Percentiles rank a stretch among this genome's conserved stretches.
These are phyloP conservation scores for Pestalotiopsis sp. DNA, from an alignment of 2,329 filamentous ascomycete genomes.

Conservation along the genomic window DNA sequence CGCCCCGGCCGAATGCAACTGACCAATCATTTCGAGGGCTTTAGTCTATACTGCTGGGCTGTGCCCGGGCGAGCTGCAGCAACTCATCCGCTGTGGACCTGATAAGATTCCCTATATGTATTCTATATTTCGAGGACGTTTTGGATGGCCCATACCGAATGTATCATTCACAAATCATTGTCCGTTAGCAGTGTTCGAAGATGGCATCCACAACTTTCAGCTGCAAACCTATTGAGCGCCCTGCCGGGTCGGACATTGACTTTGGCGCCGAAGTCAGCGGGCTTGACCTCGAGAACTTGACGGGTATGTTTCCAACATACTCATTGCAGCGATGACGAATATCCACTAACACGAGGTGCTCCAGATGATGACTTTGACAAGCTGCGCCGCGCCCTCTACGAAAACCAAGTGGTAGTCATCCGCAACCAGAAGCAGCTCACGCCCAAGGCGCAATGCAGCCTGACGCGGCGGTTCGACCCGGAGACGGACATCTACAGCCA, in stretches of 20 bases:
- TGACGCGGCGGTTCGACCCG: constrained; percentile 74
- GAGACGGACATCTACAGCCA: constrained; percentile 68
- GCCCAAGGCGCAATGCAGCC: constrained; percentile 70
- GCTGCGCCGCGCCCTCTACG: constrained; percentile 66
- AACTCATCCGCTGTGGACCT: neutral
- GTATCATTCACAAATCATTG: neutral
- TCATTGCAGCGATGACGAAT: neutral
- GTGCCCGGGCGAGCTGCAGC: neutral
- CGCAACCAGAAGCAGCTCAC: constrained; percentile 64
- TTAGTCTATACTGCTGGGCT: neutral
- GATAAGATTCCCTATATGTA: neutral
- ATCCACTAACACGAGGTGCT: too few species aligned
- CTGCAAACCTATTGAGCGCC: constrained; percentile 31
- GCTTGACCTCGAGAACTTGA: constrained; percentile 60
- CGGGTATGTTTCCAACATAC: constrained; percentile 44
- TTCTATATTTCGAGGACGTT: neutral
- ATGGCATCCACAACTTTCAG: neutral
- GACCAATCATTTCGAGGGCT: neutral
- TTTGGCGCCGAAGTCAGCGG: constrained; percentile 62
- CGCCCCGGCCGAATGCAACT: neutral
- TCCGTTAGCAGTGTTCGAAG: neutral
- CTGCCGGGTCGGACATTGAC: constrained; percentile 43
- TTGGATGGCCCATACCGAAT: neutral
- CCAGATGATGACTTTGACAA: constrained; percentile 62
- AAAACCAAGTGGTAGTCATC: constrained; percentile 68